phyloP scores from a whole-genome alignment of 139 green algal genomes.

The Coelastrella sp. region DNA sequence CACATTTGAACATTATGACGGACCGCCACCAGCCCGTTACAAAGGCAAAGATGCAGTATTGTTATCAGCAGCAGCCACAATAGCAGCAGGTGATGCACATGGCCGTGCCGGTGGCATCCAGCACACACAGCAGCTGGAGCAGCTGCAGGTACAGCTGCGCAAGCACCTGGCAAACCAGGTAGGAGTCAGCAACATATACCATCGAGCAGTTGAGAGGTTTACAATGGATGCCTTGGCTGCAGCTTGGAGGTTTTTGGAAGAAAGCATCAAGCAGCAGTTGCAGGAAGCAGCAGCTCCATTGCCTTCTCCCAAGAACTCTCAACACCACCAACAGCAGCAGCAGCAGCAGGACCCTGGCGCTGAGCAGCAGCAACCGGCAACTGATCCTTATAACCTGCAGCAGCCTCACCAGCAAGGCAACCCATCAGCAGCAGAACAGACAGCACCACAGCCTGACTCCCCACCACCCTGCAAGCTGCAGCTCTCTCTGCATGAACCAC shows the following conservation, averaged over 20 bases:
- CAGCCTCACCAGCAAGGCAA: not conserved
- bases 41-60: slow-evolving; percentile 25
- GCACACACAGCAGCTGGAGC: not conserved
- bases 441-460: too few relatives aligned
- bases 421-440: not conserved
- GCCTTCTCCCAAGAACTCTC: too few relatives aligned
- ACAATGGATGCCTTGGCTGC: not conserved
- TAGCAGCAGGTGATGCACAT: not conserved
- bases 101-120: not conserved
- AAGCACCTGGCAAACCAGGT: slow-evolving; percentile 29
- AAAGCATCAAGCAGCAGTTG: not conserved
- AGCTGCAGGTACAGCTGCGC: not conserved
- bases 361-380: not conserved
- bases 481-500: not conserved
- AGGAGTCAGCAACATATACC: not conserved
- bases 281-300: not conserved
- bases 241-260: not conserved
- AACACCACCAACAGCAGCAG: not conserved
- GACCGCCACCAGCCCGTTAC: not conserved
- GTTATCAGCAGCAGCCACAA: slow-evolving; percentile 3
- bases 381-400: too few relatives aligned
- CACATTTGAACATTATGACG: slow-evolving; percentile 12
- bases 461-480: too few relatives aligned
- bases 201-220: slow-evolving; percentile 1
- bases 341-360: not conserved